Conservation (phyloP, 208 protist genomes). For the Kentomonas sorsogonicus region DNA sequence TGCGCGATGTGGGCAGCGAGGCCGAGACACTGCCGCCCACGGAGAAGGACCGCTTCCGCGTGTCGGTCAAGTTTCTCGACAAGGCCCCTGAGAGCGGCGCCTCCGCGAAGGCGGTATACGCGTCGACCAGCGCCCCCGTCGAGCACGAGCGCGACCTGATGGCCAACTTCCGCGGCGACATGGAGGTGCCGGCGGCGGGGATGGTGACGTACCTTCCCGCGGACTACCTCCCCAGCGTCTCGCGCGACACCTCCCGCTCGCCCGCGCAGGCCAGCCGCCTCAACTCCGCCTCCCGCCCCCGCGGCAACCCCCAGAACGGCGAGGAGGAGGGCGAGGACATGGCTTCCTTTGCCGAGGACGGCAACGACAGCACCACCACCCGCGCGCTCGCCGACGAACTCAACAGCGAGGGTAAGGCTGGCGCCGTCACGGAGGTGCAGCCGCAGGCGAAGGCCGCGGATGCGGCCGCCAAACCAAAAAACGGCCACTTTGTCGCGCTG, state of each 20-base stretch:
- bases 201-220: slow-evolving; percentile 38
- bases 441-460: too few relatives aligned
- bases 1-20: slow-evolving; percentile 35
- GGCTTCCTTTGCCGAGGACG: too few relatives aligned
- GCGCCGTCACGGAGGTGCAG: too few relatives aligned
- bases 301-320: not conserved
- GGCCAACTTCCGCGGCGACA: slow-evolving; percentile 30
- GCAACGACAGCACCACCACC: too few relatives aligned
- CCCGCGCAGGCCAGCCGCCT: not conserved
- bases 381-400: too few relatives aligned
- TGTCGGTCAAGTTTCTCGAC: slow-evolving; percentile 31
- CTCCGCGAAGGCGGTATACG: slow-evolving; percentile 10
- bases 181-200: slow-evolving; percentile 22
- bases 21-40: slow-evolving; percentile 21
- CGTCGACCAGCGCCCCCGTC: slow-evolving; percentile 1
- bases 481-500: too few relatives aligned
- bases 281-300: not conserved
- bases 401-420: too few relatives aligned
- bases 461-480: too few relatives aligned
- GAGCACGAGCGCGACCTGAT: slow-evolving; percentile 43
- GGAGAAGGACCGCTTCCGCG: slow-evolving; percentile 38
- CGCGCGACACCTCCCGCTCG: not conserved
- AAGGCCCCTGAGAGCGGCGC: not conserved
- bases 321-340: not conserved
- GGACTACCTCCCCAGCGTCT: slow-evolving; percentile 23